Conservation (phyloP, 2,329 filamentous ascomycete species). For the Beauveria sp. region DNA sequence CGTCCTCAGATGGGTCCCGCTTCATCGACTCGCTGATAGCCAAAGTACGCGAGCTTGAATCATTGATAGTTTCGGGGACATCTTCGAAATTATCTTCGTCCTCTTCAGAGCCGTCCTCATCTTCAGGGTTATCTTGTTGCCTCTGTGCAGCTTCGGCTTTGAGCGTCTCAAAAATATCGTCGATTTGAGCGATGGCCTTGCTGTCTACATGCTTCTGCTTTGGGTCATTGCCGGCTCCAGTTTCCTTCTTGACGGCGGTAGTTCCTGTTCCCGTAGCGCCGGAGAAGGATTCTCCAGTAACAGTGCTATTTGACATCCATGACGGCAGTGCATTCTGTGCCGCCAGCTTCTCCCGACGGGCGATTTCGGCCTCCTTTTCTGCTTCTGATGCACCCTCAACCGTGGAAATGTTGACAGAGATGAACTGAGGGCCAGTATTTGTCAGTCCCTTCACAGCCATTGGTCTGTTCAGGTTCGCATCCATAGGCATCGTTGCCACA, state of each 20-base stretch:
- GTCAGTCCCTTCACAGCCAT: constrained; percentile 63
- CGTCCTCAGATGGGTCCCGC: constrained; percentile 24
- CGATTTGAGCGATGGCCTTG: constrained; percentile 50
- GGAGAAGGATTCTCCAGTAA: constrained; percentile 55
- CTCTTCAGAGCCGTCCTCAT: constrained; percentile 31
- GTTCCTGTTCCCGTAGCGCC: constrained; percentile 18
- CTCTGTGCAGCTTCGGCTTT: constrained; percentile 48
- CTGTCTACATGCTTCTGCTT: constrained; percentile 33
- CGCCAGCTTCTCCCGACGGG: constrained; percentile 57
- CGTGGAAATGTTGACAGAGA: constrained; percentile 62
- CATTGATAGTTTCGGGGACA: constrained; percentile 32
- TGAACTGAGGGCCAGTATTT: constrained; percentile 59
- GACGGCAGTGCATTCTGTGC: constrained; percentile 61
- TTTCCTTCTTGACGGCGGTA: constrained; percentile 29
- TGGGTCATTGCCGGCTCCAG: constrained; percentile 39
- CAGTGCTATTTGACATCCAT: constrained; percentile 66
- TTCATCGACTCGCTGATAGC: constrained; percentile 23
- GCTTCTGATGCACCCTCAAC: constrained; percentile 59
- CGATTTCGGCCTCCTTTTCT: constrained; percentile 56
- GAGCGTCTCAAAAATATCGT: constrained; percentile 60
- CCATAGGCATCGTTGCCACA: constrained; percentile 50
- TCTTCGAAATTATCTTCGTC: constrained; percentile 44
- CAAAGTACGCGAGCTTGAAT: constrained; percentile 26
- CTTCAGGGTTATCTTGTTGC: constrained; percentile 24
- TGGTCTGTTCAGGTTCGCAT: constrained; percentile 45